A percentile compares a stretch with the other conserved stretches of the same genome.
phyloP scores from a whole-genome alignment of 306 rosid species.

The Leucaena leucocephala region DNA sequence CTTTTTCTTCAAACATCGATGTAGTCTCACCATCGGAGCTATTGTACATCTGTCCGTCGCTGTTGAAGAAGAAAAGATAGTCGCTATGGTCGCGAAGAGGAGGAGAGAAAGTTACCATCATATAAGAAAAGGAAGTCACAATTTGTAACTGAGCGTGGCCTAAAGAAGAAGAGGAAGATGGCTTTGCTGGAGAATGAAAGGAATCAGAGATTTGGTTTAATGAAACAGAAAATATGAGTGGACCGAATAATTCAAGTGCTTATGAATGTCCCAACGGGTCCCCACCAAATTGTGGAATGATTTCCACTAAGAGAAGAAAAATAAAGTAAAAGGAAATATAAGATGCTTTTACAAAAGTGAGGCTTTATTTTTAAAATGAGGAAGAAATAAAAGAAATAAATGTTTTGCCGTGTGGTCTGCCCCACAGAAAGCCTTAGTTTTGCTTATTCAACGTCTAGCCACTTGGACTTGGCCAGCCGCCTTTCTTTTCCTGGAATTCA shows the following conservation, averaged over 20 bases:
- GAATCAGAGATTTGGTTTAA: background rate
- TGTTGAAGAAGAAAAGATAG: no score
- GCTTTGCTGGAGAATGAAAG: no score
- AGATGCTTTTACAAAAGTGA: conserved; percentile 32
- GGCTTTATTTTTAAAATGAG: background rate
- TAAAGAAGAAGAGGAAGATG: no score
- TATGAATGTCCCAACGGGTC: conserved; percentile 16
- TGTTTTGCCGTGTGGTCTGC: background rate
- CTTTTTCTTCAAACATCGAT: no score
- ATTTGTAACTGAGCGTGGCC: no score
- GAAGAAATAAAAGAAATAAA: background rate
- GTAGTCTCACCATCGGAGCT: no score
- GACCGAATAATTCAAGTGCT: background rate
- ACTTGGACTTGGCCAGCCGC: background rate
- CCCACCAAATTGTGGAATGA: conserved; percentile 32
- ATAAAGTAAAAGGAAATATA: conserved; percentile 19
- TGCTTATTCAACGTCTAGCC: background rate
- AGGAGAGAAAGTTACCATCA: no score
- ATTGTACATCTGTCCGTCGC: no score
- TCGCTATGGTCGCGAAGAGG: no score
- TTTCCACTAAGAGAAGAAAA: conserved; percentile 24
- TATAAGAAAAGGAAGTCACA: no score
- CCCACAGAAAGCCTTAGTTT: background rate
- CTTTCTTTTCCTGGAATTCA: background rate
- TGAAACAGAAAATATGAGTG: background rate